A percentile compares a stretch with the other conserved stretches of the same genome.
phyloP scores from a whole-genome alignment of 495 filamentous ascomycete species.

The Podospora appendiculata region DNA sequence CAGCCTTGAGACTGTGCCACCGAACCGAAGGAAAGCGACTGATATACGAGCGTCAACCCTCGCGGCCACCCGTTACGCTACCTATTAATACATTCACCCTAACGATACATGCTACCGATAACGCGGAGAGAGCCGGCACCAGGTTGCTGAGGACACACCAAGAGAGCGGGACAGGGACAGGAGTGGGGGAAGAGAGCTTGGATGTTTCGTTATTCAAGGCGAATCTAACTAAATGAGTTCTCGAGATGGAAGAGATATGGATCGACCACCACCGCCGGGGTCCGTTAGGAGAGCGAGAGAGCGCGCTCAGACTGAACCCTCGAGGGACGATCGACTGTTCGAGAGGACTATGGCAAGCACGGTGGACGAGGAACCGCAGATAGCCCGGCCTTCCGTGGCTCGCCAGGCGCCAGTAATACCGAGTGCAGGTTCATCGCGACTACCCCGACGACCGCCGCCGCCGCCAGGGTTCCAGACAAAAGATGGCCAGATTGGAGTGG shows the following conservation, averaged over 20 bases:
- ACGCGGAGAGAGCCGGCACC: conserved; percentile 13
- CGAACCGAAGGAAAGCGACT: not conserved
- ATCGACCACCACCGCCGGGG: conserved; percentile 29
- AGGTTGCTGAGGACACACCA: conserved; percentile 10
- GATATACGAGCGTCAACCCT: conserved; percentile 6
- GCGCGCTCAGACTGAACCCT: conserved; percentile 24
- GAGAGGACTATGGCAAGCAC: conserved; percentile 11
- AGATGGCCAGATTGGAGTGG: conserved; percentile 36
- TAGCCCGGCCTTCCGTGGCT: conserved; percentile 40
- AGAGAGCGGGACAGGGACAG: conserved; percentile 8
- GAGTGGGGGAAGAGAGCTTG: conserved; percentile 4
- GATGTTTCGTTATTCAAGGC: conserved; percentile 16
- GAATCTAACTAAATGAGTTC: conserved; percentile 38
- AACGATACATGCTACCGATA: conserved; percentile 19
- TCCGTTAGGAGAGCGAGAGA: conserved; percentile 42
- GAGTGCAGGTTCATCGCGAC: conserved; percentile 18
- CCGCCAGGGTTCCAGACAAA: conserved; percentile 29
- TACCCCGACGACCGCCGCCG: conserved; percentile 24
- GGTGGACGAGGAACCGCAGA: conserved; percentile 38
- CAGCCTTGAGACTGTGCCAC: conserved; percentile 12
- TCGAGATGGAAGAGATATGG: conserved; percentile 41
- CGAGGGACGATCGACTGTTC: conserved; percentile 15
- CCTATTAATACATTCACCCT: too few relatives aligned
- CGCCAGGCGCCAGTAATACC: conserved; percentile 20
- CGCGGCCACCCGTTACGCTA: conserved; percentile 1